Conservation (phyloP, 2,329 filamentous ascomycete genomes). For the Sporothrix curviconia region DNA sequence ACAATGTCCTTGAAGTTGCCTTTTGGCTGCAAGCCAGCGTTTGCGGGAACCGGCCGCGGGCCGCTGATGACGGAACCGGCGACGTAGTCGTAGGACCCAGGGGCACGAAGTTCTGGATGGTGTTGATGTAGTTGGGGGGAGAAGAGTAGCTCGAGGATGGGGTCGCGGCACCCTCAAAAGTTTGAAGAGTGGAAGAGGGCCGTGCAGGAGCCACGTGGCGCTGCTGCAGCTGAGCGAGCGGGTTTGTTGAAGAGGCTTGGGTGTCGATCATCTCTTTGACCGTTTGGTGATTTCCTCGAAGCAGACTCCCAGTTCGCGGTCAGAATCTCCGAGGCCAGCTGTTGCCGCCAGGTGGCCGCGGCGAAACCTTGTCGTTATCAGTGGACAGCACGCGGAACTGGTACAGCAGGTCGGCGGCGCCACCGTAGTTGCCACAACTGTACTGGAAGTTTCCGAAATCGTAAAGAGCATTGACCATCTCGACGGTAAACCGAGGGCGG, state of each 20-base stretch:
- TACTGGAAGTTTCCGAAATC: conserved; percentile 97
- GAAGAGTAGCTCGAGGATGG: conserved; percentile 93
- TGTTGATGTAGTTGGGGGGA: conserved; percentile 97
- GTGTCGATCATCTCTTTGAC: conserved; percentile 89
- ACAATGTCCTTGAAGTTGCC: conserved; percentile 97
- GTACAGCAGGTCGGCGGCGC: conserved; percentile 87
- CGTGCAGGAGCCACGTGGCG: conserved; percentile 96
- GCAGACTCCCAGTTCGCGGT: conserved; percentile 91
- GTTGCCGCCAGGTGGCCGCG: conserved; percentile 96
- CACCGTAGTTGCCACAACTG: conserved; percentile 88
- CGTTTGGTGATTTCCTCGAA: conserved; percentile 86
- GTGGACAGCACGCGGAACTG: conserved; percentile 97
- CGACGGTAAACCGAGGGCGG: conserved; percentile 63
- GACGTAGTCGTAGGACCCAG: conserved; percentile 91
- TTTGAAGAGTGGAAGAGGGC: conserved; percentile 98
- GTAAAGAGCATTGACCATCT: conserved; percentile 94
- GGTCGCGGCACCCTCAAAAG: conserved; percentile 83
- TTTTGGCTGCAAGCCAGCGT: conserved; percentile 85
- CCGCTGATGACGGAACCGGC: conserved; percentile 92
- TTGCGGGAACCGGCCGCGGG: conserved; percentile 71
- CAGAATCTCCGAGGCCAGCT: conserved; percentile 90
- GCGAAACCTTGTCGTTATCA: conserved; percentile 96
- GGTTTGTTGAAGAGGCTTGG: conserved; percentile 93
- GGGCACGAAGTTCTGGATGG: conserved; percentile 96
- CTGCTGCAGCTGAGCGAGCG: conserved; percentile 89